These are phyloP conservation scores for Phytopythium kandeliae DNA, from an alignment of 352 stramenopile species.

Conservation along the genomic window DNA sequence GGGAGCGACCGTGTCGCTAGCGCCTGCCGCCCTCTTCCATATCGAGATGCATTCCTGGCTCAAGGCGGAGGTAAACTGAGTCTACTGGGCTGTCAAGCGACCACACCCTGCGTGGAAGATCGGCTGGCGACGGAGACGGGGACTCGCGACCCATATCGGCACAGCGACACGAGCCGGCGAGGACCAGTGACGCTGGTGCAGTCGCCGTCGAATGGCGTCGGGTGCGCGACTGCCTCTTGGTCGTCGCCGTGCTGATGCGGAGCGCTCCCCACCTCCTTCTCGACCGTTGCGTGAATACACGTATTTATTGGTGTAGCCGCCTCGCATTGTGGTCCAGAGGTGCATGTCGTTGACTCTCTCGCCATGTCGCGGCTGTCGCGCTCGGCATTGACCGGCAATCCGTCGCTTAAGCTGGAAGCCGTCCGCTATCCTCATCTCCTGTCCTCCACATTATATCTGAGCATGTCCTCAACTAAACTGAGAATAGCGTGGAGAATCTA, in stretches of 20 bases:
- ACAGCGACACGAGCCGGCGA: too few species aligned
- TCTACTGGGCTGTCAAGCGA: not conserved
- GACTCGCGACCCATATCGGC: not conserved
- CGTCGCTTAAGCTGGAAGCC: too few species aligned
- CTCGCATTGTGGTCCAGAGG: too few species aligned
- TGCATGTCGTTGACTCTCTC: too few species aligned
- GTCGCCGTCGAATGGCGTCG: too few species aligned
- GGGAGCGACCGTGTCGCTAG: not conserved
- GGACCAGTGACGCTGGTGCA: too few species aligned
- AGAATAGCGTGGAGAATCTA: too few species aligned
- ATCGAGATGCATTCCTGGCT: constrained; percentile 2
- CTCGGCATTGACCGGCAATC: too few species aligned
- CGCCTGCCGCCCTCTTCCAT: not conserved
- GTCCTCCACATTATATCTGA: too few species aligned
- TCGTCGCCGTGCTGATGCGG: not conserved
- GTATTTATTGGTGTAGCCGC: constrained; percentile 7
- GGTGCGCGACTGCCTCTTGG: not conserved
- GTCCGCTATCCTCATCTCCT: too few species aligned
- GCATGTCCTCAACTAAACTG: too few species aligned
- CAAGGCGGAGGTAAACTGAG: not conserved
- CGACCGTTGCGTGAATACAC: constrained; percentile 4
- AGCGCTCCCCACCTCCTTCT: not conserved
- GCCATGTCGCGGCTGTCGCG: too few species aligned
- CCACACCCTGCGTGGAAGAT: not conserved
- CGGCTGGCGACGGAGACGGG: not conserved